Conservation (phyloP, 2,329 filamentous ascomycete genomes). For the Rugonectria rugulosa region DNA sequence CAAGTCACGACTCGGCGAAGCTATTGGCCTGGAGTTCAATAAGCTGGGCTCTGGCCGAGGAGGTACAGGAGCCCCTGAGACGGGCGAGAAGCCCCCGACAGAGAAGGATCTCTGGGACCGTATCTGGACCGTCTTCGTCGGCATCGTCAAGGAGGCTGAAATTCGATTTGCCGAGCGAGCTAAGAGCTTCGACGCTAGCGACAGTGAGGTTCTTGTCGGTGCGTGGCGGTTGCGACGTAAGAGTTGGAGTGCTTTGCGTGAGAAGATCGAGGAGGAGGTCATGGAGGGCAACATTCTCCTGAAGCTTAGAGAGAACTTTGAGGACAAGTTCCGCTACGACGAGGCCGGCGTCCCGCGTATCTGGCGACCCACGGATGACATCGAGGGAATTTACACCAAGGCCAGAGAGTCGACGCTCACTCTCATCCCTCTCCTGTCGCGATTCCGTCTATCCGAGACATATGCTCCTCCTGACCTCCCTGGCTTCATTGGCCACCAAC, state of each 20-base stretch:
- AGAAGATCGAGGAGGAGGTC: slow-evolving; percentile 95
- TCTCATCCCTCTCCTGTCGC: slow-evolving; percentile 86
- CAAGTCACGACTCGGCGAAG: slow-evolving; percentile 83
- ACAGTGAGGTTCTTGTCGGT: slow-evolving; percentile 90
- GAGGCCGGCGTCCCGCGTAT: slow-evolving; percentile 93
- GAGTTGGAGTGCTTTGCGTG: slow-evolving; percentile 89
- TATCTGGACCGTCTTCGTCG: slow-evolving; percentile 86
- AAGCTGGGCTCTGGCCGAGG: slow-evolving; percentile 89
- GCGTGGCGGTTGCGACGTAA: slow-evolving; percentile 93
- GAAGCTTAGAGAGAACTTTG: slow-evolving; percentile 97
- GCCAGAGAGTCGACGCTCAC: slow-evolving; percentile 91
- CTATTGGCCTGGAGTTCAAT: slow-evolving; percentile 93
- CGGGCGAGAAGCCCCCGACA: slow-evolving; percentile 72
- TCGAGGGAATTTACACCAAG: slow-evolving; percentile 92
- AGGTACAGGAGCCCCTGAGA: slow-evolving; percentile 81
- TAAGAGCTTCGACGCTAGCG: slow-evolving; percentile 90
- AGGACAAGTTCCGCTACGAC: slow-evolving; percentile 99
- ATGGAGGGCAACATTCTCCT: slow-evolving; percentile 96
- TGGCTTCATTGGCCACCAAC: slow-evolving; percentile 81
- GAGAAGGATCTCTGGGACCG: slow-evolving; percentile 96
- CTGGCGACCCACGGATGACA: slow-evolving; percentile 96
- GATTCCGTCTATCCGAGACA: slow-evolving; percentile 80
- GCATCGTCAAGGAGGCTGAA: slow-evolving; percentile 86
- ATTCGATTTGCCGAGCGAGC: slow-evolving; percentile 85
- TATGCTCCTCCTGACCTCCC: slow-evolving; percentile 82